Percentiles rank a stretch among this genome's conserved stretches.
Evolutionary conservation across 2,329 filamentous ascomycete genomes (phyloP).

Genomic region (Arthrobotrys pseudoclavata): DNA sequence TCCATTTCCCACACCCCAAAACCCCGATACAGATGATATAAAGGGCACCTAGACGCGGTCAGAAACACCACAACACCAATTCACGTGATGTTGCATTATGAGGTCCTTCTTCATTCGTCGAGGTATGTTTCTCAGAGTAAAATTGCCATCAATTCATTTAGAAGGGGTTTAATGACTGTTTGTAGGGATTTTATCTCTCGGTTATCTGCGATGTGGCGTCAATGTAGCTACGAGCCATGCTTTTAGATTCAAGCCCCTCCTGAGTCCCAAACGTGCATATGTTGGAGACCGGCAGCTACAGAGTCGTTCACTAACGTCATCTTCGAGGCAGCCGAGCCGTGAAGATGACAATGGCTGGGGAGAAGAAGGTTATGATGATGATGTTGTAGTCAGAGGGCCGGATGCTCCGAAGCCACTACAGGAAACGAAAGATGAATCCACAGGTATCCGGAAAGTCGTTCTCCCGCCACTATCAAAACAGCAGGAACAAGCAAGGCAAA

Average conservation of each 20-base stretch:
- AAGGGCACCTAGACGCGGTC: not conserved
- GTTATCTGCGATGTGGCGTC: not conserved
- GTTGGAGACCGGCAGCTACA: not conserved
- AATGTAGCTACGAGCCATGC: too few relatives aligned
- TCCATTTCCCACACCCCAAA: too few relatives aligned
- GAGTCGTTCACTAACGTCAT: not conserved
- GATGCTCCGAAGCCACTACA: slow-evolving; percentile 48
- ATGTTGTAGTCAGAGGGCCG: slow-evolving; percentile 29
- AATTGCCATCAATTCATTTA: not conserved
- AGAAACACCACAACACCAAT: not conserved
- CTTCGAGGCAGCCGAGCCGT: not conserved
- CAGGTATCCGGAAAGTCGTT: slow-evolving; percentile 32
- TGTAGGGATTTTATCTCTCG: not conserved
- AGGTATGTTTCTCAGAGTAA: not conserved
- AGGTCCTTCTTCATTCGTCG: not conserved
- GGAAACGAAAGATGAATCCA: slow-evolving; percentile 46
- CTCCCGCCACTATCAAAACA: slow-evolving; percentile 48
- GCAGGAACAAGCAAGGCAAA: slow-evolving; percentile 51
- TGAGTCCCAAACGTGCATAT: not conserved
- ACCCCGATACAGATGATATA: not conserved
- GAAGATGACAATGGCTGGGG: not conserved
- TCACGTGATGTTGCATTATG: slow-evolving; percentile 30
- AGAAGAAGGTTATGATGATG: slow-evolving; percentile 15
- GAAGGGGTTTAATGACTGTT: not conserved
- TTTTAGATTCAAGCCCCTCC: not conserved